Evolutionary conservation across 1,139 yeast species (phyloP).

Genomic region (Blastobotrys ciferrii): DNA sequence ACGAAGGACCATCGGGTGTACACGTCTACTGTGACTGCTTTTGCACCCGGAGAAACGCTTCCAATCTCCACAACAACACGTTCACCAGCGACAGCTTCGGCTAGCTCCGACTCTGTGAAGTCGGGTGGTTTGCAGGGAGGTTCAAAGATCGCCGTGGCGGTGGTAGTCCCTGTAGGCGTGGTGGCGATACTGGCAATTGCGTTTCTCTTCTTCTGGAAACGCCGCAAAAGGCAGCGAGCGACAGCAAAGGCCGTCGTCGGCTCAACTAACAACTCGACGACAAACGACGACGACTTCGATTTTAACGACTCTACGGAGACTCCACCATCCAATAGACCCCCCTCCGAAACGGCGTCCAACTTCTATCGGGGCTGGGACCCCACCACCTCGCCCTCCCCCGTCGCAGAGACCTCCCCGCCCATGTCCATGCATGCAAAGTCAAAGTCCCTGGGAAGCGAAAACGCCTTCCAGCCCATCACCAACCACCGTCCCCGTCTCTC

Average conservation of each 20-base stretch:
- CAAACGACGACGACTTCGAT: slow-evolving; percentile 2
- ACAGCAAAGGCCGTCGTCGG: slow-evolving; percentile 1
- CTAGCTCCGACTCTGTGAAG: not conserved
- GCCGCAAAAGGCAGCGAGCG: slow-evolving; percentile 10
- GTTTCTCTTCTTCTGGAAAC: slow-evolving; percentile 13
- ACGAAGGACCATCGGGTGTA: slow-evolving; percentile 3
- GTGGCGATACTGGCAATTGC: slow-evolving; percentile 13
- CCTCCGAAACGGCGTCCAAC: slow-evolving; percentile 8
- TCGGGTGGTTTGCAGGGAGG: slow-evolving; percentile 18
- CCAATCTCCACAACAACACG: slow-evolving; percentile 1
- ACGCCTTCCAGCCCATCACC: not conserved
- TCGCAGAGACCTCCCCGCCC: slow-evolving; percentile 4
- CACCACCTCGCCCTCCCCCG: slow-evolving; percentile 8
- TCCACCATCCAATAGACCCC: slow-evolving; percentile 8
- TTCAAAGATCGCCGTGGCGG: slow-evolving; percentile 21
- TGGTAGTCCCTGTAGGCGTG: slow-evolving; percentile 19
- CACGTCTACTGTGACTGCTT: slow-evolving; percentile 4
- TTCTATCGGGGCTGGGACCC: slow-evolving; percentile 18
- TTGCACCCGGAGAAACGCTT: not conserved
- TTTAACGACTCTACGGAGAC: slow-evolving; percentile 5
- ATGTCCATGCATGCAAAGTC: slow-evolving; percentile 7
- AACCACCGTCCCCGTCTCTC: slow-evolving; percentile 5
- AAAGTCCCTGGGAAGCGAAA: not conserved
- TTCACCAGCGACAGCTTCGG: not conserved
- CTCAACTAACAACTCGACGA: not conserved